These are phyloP conservation scores for Cystobasidium tubakii DNA, from an alignment of 768 basidiomycete genomes.

Conservation along the genomic window DNA sequence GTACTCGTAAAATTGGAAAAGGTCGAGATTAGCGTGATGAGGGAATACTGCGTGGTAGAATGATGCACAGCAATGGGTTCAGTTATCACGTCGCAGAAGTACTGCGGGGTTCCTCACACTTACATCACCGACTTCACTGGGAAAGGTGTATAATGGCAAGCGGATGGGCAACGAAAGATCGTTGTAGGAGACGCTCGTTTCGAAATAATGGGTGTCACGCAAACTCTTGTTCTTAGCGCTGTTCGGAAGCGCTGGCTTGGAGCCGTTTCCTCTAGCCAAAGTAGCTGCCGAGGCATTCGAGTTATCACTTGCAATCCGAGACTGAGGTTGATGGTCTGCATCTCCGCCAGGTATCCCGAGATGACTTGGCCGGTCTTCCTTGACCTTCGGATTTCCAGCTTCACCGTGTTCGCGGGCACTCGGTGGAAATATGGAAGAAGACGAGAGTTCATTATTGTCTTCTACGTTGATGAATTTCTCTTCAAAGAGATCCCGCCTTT, in stretches of 20 bases:
- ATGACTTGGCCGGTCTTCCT: neutral
- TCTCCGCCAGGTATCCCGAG: neutral
- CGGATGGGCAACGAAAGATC: slow-evolving; percentile 77
- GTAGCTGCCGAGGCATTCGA: neutral
- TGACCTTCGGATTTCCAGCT: too few relatives aligned
- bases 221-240: slow-evolving; percentile 23
- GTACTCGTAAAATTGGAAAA: slow-evolving; percentile 58
- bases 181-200: slow-evolving; percentile 76
- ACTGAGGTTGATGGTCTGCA: neutral
- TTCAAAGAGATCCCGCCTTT: slow-evolving; percentile 83
- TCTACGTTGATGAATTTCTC: slow-evolving; percentile 61
- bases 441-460: neutral
- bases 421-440: neutral
- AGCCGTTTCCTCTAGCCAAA: neutral
- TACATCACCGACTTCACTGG: slow-evolving; percentile 95
- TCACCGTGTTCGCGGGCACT: too few relatives aligned
- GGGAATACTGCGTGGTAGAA: slow-evolving; percentile 63
- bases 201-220: slow-evolving; percentile 91
- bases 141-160: slow-evolving; percentile 79
- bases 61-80: neutral
- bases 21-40: slow-evolving; percentile 80
- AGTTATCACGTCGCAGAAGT: neutral
- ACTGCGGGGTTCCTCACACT: slow-evolving; percentile 47
- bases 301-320: neutral
- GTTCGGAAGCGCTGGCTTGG: neutral